phyloP scores from a whole-genome alignment of 495 filamentous ascomycete species.

The Beverwykella pulmonaria region DNA sequence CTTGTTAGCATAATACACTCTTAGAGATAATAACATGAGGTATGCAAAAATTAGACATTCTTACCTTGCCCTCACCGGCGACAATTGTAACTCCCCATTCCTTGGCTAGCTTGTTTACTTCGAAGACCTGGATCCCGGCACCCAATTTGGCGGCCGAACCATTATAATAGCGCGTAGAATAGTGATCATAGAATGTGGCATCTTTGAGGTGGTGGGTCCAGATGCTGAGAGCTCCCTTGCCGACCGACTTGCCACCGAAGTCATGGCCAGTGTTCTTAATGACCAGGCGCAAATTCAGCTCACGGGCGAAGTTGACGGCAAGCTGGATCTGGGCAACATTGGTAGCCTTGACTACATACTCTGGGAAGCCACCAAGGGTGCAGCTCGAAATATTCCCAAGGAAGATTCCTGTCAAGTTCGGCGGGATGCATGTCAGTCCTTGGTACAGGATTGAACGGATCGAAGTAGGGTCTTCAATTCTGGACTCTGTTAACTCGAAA shows the following conservation, averaged over 20 bases:
- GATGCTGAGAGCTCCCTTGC: conserved; percentile 25
- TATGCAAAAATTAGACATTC: not conserved
- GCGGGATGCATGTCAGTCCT: too few species aligned
- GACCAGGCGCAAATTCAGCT: conserved; percentile 31
- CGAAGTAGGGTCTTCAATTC: too few species aligned
- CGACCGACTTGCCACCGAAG: conserved; percentile 21
- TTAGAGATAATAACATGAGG: not conserved
- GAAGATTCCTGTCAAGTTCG: too few species aligned
- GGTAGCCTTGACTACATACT: conserved; percentile 26
- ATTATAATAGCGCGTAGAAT: conserved; percentile 8
- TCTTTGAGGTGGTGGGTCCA: conserved; percentile 33
- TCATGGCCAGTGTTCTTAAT: conserved; percentile 47
- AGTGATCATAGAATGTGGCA: conserved; percentile 12
- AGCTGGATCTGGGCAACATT: conserved; percentile 30
- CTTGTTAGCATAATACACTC: too few species aligned
- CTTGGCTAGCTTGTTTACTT: conserved; percentile 24
- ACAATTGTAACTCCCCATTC: conserved; percentile 22
- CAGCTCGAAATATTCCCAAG: too few species aligned
- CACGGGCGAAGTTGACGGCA: conserved; percentile 33
- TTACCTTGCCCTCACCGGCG: conserved; percentile 46
- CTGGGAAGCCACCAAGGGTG: conserved; percentile 60
- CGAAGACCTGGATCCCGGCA: conserved; percentile 24
- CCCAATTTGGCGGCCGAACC: conserved; percentile 27
- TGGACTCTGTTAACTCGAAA: too few species aligned
- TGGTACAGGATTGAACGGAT: too few species aligned